phyloP scores from a whole-genome alignment of 148 eudicot species.

The Rhododendron williamsianum region DNA sequence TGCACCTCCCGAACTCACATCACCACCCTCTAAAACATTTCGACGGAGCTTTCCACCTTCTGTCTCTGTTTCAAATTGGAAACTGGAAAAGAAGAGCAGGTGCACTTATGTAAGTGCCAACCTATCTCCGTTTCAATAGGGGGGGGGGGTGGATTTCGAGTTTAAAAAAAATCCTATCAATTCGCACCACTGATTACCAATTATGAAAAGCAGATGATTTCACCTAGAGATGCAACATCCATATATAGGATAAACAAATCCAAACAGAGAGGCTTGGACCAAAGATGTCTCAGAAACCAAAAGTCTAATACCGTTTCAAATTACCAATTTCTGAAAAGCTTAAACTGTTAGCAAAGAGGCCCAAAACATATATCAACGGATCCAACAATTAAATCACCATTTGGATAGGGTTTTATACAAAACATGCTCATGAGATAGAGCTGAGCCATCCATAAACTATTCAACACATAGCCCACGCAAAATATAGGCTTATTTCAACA shows the following conservation, averaged over 20 bases:
- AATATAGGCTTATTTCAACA: background rate
- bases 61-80: constrained; percentile 94
- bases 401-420: background rate
- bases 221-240: background rate
- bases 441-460: background rate
- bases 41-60: constrained; percentile 83
- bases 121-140: background rate
- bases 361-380: background rate
- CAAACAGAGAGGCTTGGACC: background rate
- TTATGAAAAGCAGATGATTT: background rate
- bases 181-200: background rate
- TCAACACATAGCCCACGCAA: background rate
- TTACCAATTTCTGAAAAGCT: background rate
- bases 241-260: background rate
- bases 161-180: background rate
- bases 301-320: background rate
- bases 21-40: constrained; percentile 79
- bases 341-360: background rate
- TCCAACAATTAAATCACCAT: background rate
- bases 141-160: too few species aligned
- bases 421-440: background rate
- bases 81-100: constrained; percentile 42
- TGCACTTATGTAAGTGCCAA: background rate
- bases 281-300: background rate
- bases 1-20: constrained; percentile 57